A percentile compares a stretch with the other conserved stretches of the same genome.
Evolutionary conservation across 2,329 filamentous ascomycete genomes (phyloP).

Genomic region (Talaromyces sp.): DNA sequence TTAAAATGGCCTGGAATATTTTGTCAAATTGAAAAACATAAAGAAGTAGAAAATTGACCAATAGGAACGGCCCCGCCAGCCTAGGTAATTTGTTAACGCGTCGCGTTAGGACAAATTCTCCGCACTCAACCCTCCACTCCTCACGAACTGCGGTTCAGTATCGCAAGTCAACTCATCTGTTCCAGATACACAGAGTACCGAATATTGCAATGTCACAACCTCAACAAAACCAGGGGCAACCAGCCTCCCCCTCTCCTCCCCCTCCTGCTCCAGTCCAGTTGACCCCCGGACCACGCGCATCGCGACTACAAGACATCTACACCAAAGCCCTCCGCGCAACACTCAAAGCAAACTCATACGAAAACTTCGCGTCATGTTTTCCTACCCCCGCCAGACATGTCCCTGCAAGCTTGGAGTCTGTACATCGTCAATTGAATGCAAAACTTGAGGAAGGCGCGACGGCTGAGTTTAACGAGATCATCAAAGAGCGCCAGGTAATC

Average conservation of each 20-base stretch:
- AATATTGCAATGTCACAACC: background rate
- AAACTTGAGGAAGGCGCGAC: slow-evolving; percentile 57
- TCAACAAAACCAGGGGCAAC: background rate
- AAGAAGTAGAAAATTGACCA: background rate
- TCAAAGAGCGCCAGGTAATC: slow-evolving; percentile 56
- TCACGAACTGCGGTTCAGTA: background rate
- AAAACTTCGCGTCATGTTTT: slow-evolving; percentile 62
- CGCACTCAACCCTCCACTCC: background rate
- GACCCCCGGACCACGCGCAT: slow-evolving; percentile 58
- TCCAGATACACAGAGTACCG: no score
- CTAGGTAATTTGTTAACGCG: background rate
- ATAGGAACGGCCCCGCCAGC: background rate
- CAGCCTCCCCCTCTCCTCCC: slow-evolving; percentile 46
- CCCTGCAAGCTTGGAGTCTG: slow-evolving; percentile 53
- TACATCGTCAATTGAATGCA: slow-evolving; percentile 58
- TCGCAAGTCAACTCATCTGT: background rate
- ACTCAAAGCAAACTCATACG: slow-evolving; percentile 58
- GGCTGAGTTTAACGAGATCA: slow-evolving; percentile 60
- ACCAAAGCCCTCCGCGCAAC: slow-evolving; percentile 57
- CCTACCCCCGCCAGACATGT: slow-evolving; percentile 59
- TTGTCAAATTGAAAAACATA: background rate
- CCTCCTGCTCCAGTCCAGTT: slow-evolving; percentile 52
- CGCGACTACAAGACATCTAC: slow-evolving; percentile 59
- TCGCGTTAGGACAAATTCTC: slow-evolving; percentile 10
- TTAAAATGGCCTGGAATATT: background rate